Evolutionary conservation across 495 filamentous ascomycete genomes (phyloP).

Genomic region (Xylaria venustula): DNA sequence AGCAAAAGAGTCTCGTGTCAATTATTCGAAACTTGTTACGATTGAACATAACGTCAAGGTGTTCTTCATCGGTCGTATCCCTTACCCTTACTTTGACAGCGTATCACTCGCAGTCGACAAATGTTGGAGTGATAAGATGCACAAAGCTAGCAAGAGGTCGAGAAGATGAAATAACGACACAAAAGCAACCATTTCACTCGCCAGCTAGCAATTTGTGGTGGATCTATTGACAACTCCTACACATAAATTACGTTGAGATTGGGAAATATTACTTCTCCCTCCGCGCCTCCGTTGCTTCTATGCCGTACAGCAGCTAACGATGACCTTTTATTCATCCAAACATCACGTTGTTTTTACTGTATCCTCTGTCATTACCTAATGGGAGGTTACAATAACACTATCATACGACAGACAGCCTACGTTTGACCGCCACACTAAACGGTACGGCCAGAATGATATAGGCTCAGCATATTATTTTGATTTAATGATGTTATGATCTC

Average conservation of each 20-base stretch:
- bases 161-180: conserved; percentile 19
- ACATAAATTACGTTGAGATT: conserved; percentile 11
- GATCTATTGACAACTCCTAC: neutral
- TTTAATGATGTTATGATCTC: neutral
- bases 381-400: neutral
- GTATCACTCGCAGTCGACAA: conserved; percentile 40
- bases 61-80: conserved; percentile 43
- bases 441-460: neutral
- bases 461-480: neutral
- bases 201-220: neutral
- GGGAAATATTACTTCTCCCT: neutral
- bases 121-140: conserved; percentile 46
- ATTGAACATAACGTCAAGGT: conserved; percentile 50
- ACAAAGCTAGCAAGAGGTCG: conserved; percentile 26
- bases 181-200: neutral
- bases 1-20: conserved; percentile 44
- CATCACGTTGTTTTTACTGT: neutral
- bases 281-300: neutral
- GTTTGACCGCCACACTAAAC: neutral
- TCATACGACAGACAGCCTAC: neutral
- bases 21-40: conserved; percentile 45
- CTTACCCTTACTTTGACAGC: conserved; percentile 28
- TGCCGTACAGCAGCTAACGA: neutral
- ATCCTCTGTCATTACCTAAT: neutral
- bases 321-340: neutral